These are phyloP conservation scores for Globisporangium abappressorium DNA, from an alignment of 352 stramenopile genomes.

Conservation along the genomic window DNA sequence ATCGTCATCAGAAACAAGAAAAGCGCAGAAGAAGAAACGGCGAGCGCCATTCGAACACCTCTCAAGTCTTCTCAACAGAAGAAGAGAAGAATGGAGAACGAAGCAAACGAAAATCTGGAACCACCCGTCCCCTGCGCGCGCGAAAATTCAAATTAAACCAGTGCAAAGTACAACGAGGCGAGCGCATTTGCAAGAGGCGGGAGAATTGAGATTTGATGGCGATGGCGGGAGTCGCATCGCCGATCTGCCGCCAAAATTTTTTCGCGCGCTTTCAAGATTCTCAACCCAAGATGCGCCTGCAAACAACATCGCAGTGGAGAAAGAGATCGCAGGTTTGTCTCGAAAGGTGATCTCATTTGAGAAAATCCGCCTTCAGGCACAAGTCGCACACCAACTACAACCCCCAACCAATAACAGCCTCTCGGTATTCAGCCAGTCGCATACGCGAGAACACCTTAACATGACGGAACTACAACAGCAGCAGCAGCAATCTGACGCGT, in stretches of 20 bases:
- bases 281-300: neutral
- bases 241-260: neutral
- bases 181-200: neutral
- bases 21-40: conserved; percentile 2
- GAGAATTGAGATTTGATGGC: neutral
- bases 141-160: neutral
- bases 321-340: neutral
- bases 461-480: conserved; percentile 9
- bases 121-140: neutral
- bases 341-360: conserved; percentile 3
- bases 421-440: neutral
- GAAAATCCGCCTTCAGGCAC: neutral
- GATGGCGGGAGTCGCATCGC: neutral
- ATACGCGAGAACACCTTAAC: neutral
- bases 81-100: neutral
- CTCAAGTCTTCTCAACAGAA: neutral
- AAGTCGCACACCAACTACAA: neutral
- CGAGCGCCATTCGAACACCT: no score
- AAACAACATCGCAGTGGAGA: neutral
- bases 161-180: neutral
- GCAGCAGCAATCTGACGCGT: neutral
- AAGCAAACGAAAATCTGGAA: neutral
- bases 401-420: neutral
- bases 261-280: conserved; percentile 9
- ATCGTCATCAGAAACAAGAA: neutral